Percentiles rank a stretch among this genome's conserved stretches.
Conservation (phyloP, 192 early-diverging fungal species). For the Mortierella alpina region DNA sequence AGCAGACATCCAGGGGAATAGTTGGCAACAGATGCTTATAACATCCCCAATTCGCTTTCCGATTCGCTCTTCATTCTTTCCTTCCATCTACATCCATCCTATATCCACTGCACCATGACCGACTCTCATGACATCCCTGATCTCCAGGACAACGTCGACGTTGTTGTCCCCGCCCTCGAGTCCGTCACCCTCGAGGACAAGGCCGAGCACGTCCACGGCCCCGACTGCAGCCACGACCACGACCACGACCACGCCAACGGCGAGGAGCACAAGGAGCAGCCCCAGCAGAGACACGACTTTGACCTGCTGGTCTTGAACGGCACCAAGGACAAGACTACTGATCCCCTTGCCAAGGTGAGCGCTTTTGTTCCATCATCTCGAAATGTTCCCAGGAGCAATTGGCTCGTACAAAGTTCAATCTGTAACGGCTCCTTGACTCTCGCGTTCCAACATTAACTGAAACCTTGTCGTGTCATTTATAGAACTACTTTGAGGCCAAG, state of each 20-base stretch:
- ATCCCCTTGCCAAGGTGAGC: slow-evolving; percentile 58
- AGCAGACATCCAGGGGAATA: neutral
- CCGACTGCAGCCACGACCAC: slow-evolving; percentile 49
- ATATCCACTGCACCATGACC: slow-evolving; percentile 26
- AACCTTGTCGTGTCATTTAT: neutral
- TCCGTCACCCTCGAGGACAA: slow-evolving; percentile 27
- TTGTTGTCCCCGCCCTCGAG: slow-evolving; percentile 25
- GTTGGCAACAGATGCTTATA: too few species aligned
- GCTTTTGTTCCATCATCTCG: neutral
- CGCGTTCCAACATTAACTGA: neutral
- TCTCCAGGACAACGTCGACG: slow-evolving; percentile 19
- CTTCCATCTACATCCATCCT: neutral
- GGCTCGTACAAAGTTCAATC: neutral
- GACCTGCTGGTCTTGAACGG: slow-evolving; percentile 61
- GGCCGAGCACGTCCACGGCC: slow-evolving; percentile 46
- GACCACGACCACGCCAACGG: slow-evolving; percentile 21
- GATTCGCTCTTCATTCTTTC: neutral
- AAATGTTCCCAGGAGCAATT: neutral
- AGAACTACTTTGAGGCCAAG: slow-evolving; percentile 68
- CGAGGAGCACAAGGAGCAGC: slow-evolving; percentile 12
- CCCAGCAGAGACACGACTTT: slow-evolving; percentile 50
- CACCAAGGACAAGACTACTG: slow-evolving; percentile 58
- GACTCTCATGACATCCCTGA: slow-evolving; percentile 19
- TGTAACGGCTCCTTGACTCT: neutral
- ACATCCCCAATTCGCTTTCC: neutral